Conservation (phyloP, 2,329 filamentous ascomycete genomes). For the Samsoniella hepiali region DNA sequence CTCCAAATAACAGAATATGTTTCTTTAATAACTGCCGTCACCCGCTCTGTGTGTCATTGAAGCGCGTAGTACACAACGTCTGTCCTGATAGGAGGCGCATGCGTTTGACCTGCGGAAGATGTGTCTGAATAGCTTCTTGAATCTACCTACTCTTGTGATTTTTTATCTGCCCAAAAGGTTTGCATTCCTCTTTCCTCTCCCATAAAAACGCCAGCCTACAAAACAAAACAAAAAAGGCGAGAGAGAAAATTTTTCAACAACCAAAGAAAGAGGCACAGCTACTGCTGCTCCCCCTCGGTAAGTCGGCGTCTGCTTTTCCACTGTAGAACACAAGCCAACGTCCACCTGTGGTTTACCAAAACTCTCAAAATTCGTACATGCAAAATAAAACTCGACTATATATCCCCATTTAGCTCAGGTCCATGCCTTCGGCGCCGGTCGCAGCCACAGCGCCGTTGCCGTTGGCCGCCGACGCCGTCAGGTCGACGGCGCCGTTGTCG, state of each 20-base stretch:
- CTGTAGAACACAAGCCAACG: background rate
- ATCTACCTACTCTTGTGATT: background rate
- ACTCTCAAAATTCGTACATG: background rate
- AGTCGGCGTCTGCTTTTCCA: background rate
- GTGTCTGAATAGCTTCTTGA: background rate
- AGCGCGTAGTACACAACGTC: too few species aligned
- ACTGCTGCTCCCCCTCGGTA: too few species aligned
- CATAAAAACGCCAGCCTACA: constrained; percentile 13
- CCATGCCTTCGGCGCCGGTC: constrained; percentile 42
- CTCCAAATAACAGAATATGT: constrained; percentile 4
- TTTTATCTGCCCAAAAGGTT: background rate
- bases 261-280: too few species aligned
- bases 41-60: background rate
- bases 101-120: too few species aligned
- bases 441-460: constrained; percentile 35
- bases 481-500: constrained; percentile 74
- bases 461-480: constrained; percentile 48
- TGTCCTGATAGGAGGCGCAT: too few species aligned
- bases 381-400: background rate
- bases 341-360: background rate
- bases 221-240: background rate
- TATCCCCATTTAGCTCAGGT: constrained; percentile 37
- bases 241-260: background rate
- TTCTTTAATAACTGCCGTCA: background rate
- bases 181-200: constrained; percentile 10